Base-by-base conservation (phyloP, 2,329 filamentous ascomycete species). In the Chlorencoelia australis region DNA sequence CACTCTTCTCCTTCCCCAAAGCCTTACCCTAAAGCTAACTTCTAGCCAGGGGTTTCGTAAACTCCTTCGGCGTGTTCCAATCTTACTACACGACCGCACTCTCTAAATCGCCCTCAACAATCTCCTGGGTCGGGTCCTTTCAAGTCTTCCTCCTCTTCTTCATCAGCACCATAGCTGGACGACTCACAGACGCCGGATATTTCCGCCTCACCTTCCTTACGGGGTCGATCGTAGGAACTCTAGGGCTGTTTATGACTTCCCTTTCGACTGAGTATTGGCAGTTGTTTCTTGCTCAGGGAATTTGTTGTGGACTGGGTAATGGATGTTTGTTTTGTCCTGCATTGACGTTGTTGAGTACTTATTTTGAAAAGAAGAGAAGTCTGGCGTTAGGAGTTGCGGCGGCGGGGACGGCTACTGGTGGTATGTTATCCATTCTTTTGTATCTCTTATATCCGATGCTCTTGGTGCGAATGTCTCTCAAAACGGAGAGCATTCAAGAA, bases 111-210 rank as follows among this genome's bases (percentile, higher is more conserved):
- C 53, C 59, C 2, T 60, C 59, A 1, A 50, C 55, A 18, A 59
- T 67, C 18, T 63, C 63, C 14, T 67, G 63, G 65, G 55, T 68
- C n/a, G 63, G 64, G n/a, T 53, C 53, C n/a, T 46, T 64, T 10
- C 61, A 66, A 41, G 48, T 62, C 22, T 66, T 62, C 41, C 48
- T 64, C 10, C 49, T 65, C 10, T 64, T 64, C 44, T 59, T 64
- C 30, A 44, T 63, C 5, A 59, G 61, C 4, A 60, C 56, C 7
- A 52, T 65, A 20, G 54, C 59, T 7, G 62, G 62, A 2, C 54
- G 58, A 7, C 51, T 59, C 2, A 56, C 58, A 5, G 62, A 67
- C 38, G 56, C 58, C 14, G 62, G 63, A 5, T 59, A 60, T 36
- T 63, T 63, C 40, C 53, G 54, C 4, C 11, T 18, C 18, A 13